These are phyloP conservation scores for Mortierella sp. DNA, from an alignment of 371 early-diverging fungal species.

Conservation along the genomic window DNA sequence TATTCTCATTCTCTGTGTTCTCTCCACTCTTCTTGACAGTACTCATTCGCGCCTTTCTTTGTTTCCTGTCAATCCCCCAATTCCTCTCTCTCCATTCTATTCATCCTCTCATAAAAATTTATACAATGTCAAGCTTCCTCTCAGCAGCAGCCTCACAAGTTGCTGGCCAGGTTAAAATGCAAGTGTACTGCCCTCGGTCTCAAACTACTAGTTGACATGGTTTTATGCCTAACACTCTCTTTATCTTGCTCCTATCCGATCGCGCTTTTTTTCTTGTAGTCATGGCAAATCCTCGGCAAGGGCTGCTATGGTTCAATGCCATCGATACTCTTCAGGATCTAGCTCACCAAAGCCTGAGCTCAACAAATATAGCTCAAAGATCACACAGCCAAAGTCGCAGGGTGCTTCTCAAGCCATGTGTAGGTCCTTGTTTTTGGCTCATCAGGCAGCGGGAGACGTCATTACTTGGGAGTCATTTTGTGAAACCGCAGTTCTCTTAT, in stretches of 20 bases:
- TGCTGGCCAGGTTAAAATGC: conserved; percentile 50
- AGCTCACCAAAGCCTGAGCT: conserved; percentile 33
- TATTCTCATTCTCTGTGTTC: not conserved
- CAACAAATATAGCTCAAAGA: conserved; percentile 86
- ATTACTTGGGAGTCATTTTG: not conserved
- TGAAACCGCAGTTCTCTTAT: no score
- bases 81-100: not conserved
- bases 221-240: no score
- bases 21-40: not conserved
- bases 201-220: no score
- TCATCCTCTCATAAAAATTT: not conserved
- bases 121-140: conserved; percentile 44
- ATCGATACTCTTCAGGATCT: conserved; percentile 48
- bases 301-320: conserved; percentile 37
- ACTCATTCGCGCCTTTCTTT: not conserved
- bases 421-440: conserved; percentile 61
- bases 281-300: conserved; percentile 38
- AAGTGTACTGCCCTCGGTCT: no score
- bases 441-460: no score
- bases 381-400: conserved; percentile 94
- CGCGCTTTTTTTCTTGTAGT: conserved; percentile 6
- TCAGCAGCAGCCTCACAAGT: conserved; percentile 48
- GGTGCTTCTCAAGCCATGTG: conserved; percentile 98
- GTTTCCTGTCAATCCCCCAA: not conserved
- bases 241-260: no score